These are phyloP conservation scores for Massariosphaeria phaeospora DNA, from an alignment of 495 filamentous ascomycete species.

Conservation along the genomic window DNA sequence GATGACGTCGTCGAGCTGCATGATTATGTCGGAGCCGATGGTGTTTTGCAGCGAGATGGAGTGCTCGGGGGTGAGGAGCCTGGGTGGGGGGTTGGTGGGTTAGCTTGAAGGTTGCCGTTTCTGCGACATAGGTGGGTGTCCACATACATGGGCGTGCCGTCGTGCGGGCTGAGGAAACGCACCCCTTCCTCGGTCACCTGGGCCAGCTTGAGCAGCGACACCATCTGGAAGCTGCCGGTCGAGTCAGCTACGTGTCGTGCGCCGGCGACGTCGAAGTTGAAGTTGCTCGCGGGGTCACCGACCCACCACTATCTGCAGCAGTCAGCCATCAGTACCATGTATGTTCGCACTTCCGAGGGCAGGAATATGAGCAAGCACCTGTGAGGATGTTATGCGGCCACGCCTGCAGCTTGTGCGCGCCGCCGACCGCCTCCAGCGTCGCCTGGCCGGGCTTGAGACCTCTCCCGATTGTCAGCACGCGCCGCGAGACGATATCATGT, in stretches of 20 bases:
- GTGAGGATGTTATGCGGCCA: conserved; percentile 95
- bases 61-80: conserved; percentile 91
- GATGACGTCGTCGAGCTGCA: conserved; percentile 98
- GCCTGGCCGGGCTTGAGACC: conserved; percentile 91
- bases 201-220: conserved; percentile 88
- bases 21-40: conserved; percentile 97
- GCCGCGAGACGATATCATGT: not conserved
- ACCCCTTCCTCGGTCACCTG: conserved; percentile 95
- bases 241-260: conserved; percentile 32
- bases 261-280: conserved; percentile 2
- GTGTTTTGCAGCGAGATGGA: conserved; percentile 94
- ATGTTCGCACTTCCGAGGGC: too few relatives aligned
- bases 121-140: not conserved
- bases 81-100: too few relatives aligned
- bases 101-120: too few relatives aligned
- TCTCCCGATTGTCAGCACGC: conserved; percentile 29
- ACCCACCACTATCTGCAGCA: conserved; percentile 83
- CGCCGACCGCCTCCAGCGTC: conserved; percentile 77
- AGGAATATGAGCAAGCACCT: conserved; percentile 31
- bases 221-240: conserved; percentile 85
- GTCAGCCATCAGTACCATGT: conserved; percentile 18
- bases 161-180: conserved; percentile 87
- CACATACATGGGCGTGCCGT: conserved; percentile 79
- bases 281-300: conserved; percentile 42
- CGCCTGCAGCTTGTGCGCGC: conserved; percentile 87